Evolutionary conservation across 2,329 filamentous ascomycete genomes (phyloP).

Genomic region (Trichoderma sp.): DNA sequence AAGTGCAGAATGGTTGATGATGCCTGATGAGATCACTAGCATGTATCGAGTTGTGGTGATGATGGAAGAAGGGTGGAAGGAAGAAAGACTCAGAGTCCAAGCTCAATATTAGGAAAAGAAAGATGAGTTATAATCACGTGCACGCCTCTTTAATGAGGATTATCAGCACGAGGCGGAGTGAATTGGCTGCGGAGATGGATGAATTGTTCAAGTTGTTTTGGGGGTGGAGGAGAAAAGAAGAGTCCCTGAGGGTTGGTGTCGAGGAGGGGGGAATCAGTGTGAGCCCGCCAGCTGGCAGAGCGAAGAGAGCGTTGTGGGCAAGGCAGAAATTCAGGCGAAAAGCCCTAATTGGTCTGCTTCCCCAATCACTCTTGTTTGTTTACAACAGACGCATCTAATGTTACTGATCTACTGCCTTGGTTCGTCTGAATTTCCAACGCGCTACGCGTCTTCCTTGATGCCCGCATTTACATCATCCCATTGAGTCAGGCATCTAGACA

Average conservation of each 20-base stretch:
- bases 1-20: not conserved
- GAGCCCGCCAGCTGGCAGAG: constrained; percentile 12
- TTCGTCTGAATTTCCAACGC: not conserved
- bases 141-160: not conserved
- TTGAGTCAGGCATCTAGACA: not conserved
- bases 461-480: not conserved
- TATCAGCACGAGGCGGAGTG: not conserved
- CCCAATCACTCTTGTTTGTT: not conserved
- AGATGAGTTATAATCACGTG: not conserved
- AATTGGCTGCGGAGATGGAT: not conserved
- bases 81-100: not conserved
- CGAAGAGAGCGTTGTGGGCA: not conserved
- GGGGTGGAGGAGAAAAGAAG: not conserved
- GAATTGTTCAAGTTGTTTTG: not conserved
- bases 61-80: not conserved
- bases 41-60: not conserved
- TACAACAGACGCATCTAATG: not conserved
- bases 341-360: not conserved
- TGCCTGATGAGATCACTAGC: not conserved
- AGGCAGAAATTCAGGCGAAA: not conserved
- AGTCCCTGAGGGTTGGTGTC: not conserved
- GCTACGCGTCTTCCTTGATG: not conserved
- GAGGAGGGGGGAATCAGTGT: not conserved
- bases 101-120: not conserved
- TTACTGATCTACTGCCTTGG: not conserved